Percentiles rank a stretch among this genome's conserved stretches.
Conservation (phyloP, 208 protist species). For the Trypanosoma mega region DNA sequence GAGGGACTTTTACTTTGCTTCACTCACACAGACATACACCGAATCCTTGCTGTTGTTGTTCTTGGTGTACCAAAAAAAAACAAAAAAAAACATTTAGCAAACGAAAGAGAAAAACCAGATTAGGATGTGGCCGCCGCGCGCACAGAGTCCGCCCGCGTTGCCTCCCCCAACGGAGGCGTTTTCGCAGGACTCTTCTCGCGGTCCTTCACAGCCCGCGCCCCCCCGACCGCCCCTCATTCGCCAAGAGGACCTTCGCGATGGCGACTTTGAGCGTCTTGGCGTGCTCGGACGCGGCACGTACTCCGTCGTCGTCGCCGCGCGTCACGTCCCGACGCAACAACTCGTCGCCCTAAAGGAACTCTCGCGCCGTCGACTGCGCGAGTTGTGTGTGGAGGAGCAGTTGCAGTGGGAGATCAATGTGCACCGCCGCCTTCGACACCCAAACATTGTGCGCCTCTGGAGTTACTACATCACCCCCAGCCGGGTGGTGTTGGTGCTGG, state of each 20-base stretch:
- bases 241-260: slow-evolving; percentile 55
- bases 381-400: slow-evolving; percentile 39
- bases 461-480: slow-evolving; percentile 70
- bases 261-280: slow-evolving; percentile 57
- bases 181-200: slow-evolving; percentile 3
- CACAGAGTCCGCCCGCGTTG: not conserved
- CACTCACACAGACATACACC: no score
- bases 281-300: slow-evolving; percentile 75
- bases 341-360: slow-evolving; percentile 81
- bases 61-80: no score
- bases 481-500: slow-evolving; percentile 63
- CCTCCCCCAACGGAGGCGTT: not conserved
- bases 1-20: not conserved
- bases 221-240: slow-evolving; percentile 29
- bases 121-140: no score
- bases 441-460: slow-evolving; percentile 79
- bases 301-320: slow-evolving; percentile 65
- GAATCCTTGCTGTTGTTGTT: not conserved
- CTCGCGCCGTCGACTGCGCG: slow-evolving; percentile 32
- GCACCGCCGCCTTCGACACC: slow-evolving; percentile 75
- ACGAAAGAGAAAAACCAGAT: no score
- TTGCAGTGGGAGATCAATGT: slow-evolving; percentile 83
- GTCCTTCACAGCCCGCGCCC: not conserved
- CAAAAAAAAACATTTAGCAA: no score
- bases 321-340: slow-evolving; percentile 50